These are phyloP conservation scores for Mycena kentingensis DNA, from an alignment of 768 basidiomycete species.

Conservation along the genomic window DNA sequence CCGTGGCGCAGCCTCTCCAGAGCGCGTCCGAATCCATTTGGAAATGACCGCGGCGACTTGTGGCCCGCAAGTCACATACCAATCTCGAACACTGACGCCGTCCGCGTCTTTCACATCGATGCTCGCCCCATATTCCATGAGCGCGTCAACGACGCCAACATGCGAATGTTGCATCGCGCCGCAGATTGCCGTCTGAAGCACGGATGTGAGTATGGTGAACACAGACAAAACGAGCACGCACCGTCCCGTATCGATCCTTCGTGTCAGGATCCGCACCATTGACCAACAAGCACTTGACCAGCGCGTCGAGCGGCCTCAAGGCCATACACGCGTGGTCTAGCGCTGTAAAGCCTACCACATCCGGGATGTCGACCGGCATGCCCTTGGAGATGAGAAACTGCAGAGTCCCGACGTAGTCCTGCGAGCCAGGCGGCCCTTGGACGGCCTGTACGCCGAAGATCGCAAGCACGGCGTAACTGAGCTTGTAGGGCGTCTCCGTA, in stretches of 20 bases:
- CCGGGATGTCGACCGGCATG: neutral
- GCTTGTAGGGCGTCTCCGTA: neutral
- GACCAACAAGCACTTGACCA: neutral
- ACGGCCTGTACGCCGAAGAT: neutral
- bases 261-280: neutral
- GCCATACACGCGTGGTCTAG: neutral
- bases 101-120: neutral
- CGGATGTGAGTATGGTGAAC: no score
- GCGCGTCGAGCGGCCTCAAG: neutral
- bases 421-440: neutral
- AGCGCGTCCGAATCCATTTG: neutral
- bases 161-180: neutral
- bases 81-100: neutral
- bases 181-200: no score
- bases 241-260: neutral
- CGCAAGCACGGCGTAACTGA: neutral
- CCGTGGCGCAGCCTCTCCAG: no score
- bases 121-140: neutral
- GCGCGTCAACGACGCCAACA: neutral
- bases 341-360: neutral
- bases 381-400: neutral
- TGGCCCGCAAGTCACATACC: neutral
- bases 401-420: neutral
- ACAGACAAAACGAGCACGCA: neutral
- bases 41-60: neutral